Percentiles rank a stretch among this genome's conserved stretches.
Conservation (phyloP, 2,329 filamentous ascomycete species). For the Albifimbria verrucaria region DNA sequence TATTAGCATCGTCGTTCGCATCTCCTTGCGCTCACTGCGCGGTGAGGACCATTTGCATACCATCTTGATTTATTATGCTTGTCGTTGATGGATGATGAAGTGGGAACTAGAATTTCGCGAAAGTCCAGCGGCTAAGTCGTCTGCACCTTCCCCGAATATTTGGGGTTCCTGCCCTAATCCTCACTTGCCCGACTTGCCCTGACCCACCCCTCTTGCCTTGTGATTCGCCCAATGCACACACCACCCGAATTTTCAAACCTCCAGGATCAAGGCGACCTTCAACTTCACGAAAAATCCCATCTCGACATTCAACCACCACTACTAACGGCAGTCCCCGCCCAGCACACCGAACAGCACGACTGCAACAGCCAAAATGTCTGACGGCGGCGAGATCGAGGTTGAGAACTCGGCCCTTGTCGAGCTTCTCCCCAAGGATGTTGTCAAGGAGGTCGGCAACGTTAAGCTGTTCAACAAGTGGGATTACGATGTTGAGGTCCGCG, state of each 20-base stretch:
- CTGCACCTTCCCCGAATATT: no score
- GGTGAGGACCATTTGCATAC: constrained; percentile 23
- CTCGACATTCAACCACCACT: constrained; percentile 33
- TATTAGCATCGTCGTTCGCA: constrained; percentile 5
- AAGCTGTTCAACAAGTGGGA: constrained; percentile 98
- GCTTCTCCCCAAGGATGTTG: constrained; percentile 90
- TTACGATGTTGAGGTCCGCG: constrained; percentile 99
- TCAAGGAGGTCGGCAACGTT: constrained; percentile 82
- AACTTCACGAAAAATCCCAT: constrained; percentile 32
- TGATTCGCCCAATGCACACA: constrained; percentile 34
- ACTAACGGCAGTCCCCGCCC: constrained; percentile 34
- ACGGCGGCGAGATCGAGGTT: constrained; percentile 91
- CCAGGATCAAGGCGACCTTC: constrained; percentile 27
- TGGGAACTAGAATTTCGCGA: constrained; percentile 29
- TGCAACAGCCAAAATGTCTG: constrained; percentile 74
- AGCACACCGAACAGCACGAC: constrained; percentile 33
- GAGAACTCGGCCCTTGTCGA: constrained; percentile 71
- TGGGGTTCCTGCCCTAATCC: no score
- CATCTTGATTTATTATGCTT: constrained; percentile 43
- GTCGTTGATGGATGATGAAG: constrained; percentile 31
- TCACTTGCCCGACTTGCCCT: no score
- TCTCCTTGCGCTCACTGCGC: not conserved
- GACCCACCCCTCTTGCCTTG: constrained; percentile 16
- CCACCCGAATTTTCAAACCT: constrained; percentile 35
- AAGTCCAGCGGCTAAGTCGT: constrained; percentile 22